Percentiles rank a stretch among this genome's conserved stretches.
These are phyloP conservation scores for Xylaria palmicola DNA, from an alignment of 495 filamentous ascomycete species.

Conservation along the genomic window DNA sequence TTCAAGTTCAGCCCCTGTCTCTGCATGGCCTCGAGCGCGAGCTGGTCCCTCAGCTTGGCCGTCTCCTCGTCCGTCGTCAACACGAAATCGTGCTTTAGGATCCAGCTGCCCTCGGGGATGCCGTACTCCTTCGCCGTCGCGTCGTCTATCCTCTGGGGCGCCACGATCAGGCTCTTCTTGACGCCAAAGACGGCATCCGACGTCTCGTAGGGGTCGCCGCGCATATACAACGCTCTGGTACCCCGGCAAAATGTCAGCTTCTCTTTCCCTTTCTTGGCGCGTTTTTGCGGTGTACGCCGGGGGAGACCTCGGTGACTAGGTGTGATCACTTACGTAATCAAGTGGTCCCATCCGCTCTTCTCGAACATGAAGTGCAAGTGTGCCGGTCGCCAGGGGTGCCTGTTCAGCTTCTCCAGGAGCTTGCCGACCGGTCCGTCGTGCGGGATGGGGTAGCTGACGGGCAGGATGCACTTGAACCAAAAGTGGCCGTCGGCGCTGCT, in stretches of 20 bases:
- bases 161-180: constrained; percentile 77
- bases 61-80: constrained; percentile 67
- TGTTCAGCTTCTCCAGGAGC: constrained; percentile 65
- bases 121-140: constrained; percentile 60
- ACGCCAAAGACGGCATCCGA: constrained; percentile 94
- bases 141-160: constrained; percentile 62
- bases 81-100: constrained; percentile 78
- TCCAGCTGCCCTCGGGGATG: constrained; percentile 64
- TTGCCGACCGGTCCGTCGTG: constrained; percentile 86
- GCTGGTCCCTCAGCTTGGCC: constrained; percentile 62
- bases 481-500: constrained; percentile 70
- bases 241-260: constrained; percentile 10
- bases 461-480: constrained; percentile 86
- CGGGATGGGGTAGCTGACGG: constrained; percentile 87
- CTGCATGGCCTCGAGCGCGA: constrained; percentile 70
- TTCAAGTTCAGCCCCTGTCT: constrained; percentile 70
- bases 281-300: too few species aligned
- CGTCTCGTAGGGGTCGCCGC: constrained; percentile 83
- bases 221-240: constrained; percentile 73
- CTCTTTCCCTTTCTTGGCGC: too few species aligned
- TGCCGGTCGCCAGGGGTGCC: constrained; percentile 79
- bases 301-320: too few species aligned
- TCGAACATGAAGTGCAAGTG: constrained; percentile 97
- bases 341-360: constrained; percentile 75
- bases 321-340: constrained; percentile 73